Base-by-base conservation (phyloP, 208 protist species). In the Wallacemonas sp. region DNA sequence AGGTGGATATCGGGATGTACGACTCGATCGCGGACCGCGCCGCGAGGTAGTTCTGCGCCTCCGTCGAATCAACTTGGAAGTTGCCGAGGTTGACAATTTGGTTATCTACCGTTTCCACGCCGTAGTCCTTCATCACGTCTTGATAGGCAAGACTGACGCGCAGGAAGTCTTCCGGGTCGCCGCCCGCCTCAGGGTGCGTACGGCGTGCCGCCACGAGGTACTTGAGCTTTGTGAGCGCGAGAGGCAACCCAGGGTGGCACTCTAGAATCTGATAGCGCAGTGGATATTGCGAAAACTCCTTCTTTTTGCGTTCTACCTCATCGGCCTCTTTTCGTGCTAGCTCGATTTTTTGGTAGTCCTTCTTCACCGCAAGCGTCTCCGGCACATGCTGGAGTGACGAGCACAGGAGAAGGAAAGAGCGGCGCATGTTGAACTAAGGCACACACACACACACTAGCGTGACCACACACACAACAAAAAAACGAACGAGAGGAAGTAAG, bases 71-170 rank as follows among this genome's bases (percentile, higher is more conserved):
- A 1, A 77, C 70, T 48, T 94, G 88, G 54, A 88, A 90, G 70
- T 94, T 94, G 0, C 88, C 88, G 14, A 94, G 47, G 62, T 94
- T 92, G 24, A 92, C 88, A 44, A 94, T 87, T 43, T 88, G 68
- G 62, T 92, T 92, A 65, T 92, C 85, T 0, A 92, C 81, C 14
- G 85, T 92, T 58, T 94, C 85, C 33, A 94, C 83, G 30, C 88
- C 88, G 68, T 91, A 92, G 64, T 94, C 88, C 68, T 92, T 92
- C 83, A 94, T 90, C 23, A 90, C 72, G 39, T 94, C 85, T 57
- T 94, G 85, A 57, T 94, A 94, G 1, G 88, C 88, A 9, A 94
- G 71, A 54, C 76, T 89, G 2, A 94, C 83, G 14, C 83, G 78
- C 24, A 92, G 65, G 67, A 94, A 94, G 12, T 68, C 61, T 57